phyloP scores from a whole-genome alignment of 2,329 filamentous ascomycete genomes.

The Akanthomyces muscarius region DNA sequence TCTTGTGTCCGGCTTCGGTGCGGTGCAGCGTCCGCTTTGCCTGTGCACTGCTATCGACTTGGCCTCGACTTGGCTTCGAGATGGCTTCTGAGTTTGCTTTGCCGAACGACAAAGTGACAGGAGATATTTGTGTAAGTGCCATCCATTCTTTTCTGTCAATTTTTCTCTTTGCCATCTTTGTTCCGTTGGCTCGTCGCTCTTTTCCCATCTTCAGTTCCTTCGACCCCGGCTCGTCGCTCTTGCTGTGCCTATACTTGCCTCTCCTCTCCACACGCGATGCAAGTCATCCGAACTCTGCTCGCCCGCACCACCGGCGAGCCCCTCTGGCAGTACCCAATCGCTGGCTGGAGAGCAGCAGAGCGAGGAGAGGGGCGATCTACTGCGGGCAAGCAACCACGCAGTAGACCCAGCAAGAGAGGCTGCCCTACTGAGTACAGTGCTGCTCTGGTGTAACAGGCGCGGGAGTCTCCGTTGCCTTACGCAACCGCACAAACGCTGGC shows the following conservation, averaged over 20 bases:
- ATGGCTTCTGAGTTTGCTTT: background rate
- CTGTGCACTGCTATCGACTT: background rate
- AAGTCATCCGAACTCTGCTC: background rate
- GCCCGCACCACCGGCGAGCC: background rate
- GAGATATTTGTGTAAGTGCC: background rate
- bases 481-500: slow-evolving; percentile 3
- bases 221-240: background rate
- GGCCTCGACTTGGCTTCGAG: background rate
- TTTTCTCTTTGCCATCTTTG: background rate
- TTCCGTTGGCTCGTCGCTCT: background rate
- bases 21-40: background rate
- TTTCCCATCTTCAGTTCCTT: background rate
- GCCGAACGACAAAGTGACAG: background rate
- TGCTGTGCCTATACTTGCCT: background rate
- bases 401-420: background rate
- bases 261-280: background rate
- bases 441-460: slow-evolving; percentile 1
- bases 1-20: background rate
- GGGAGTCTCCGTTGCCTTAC: background rate
- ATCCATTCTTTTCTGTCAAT: background rate
- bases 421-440: background rate
- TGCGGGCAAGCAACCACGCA: background rate
- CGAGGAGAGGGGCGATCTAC: slow-evolving; percentile 2
- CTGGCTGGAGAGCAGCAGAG: background rate
- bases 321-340: background rate